A percentile compares a stretch with the other conserved stretches of the same genome.
Conservation (phyloP, 495 filamentous ascomycete species). For the Neurospora sp. region DNA sequence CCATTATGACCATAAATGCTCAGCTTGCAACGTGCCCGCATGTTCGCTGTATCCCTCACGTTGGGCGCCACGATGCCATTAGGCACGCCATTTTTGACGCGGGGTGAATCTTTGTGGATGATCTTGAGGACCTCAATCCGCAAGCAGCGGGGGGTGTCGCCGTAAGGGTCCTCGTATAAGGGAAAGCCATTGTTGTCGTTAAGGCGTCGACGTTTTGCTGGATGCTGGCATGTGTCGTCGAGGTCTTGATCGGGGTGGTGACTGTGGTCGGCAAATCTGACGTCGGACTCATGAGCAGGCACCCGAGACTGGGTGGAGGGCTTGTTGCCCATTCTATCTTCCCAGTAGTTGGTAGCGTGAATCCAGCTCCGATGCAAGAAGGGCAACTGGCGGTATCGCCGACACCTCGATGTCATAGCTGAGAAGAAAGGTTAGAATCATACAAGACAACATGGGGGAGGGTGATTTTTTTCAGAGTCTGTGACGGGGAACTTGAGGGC, state of each 20-base stretch:
- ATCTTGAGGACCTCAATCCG: conserved; percentile 40
- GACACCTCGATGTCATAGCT: conserved; percentile 17
- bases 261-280: conserved; percentile 17
- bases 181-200: conserved; percentile 24
- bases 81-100: conserved; percentile 27
- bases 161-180: conserved; percentile 17
- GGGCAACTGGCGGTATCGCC: conserved; percentile 17
- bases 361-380: conserved; percentile 31
- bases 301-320: conserved; percentile 18
- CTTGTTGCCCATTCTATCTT: conserved; percentile 33
- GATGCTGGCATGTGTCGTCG: conserved; percentile 18
- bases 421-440: conserved; percentile 3
- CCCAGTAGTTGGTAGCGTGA: conserved; percentile 18
- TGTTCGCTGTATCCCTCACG: conserved; percentile 26
- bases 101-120: conserved; percentile 31
- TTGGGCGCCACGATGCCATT: conserved; percentile 27
- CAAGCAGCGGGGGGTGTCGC: conserved; percentile 24
- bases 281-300: conserved; percentile 14
- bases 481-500: not conserved
- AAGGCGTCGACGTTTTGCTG: conserved; percentile 32
- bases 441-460: not conserved
- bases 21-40: conserved; percentile 35
- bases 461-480: not conserved
- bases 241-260: not conserved
- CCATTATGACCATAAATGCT: conserved; percentile 24